These are phyloP conservation scores for Wickerhamiella parazyma DNA, from an alignment of 805 yeast genomes.

Conservation along the genomic window DNA sequence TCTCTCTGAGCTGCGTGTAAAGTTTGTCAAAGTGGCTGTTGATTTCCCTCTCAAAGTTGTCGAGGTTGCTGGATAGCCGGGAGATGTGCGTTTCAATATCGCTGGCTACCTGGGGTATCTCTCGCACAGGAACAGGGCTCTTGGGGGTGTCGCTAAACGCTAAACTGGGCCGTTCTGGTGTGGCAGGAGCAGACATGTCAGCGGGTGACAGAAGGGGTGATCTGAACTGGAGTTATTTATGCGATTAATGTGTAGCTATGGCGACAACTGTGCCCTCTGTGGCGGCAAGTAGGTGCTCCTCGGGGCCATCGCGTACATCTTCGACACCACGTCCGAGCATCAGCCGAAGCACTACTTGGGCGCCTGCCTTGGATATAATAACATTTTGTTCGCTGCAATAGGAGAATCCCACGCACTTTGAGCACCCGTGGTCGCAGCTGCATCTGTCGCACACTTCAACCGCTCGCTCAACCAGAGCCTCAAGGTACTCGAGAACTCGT, in stretches of 20 bases:
- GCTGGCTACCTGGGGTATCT: constrained; percentile 15
- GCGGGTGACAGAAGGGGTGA: background rate
- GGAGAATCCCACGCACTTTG: constrained; percentile 73
- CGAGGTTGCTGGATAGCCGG: constrained; percentile 12
- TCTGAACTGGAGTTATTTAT: background rate
- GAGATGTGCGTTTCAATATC: constrained; percentile 14
- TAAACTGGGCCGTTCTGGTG: background rate
- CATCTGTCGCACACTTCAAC: constrained; percentile 49
- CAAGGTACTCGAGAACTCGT: constrained; percentile 68
- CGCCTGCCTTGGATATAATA: constrained; percentile 81
- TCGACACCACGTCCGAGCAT: constrained; percentile 44
- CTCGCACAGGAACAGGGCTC: constrained; percentile 8
- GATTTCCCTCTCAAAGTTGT: constrained; percentile 15
- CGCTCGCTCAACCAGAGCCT: constrained; percentile 49
- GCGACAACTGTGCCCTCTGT: constrained; percentile 13
- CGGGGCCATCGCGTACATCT: constrained; percentile 28
- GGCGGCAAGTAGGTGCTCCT: constrained; percentile 19
- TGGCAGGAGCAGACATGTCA: constrained; percentile 2
- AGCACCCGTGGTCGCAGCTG: constrained; percentile 51
- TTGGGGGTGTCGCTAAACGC: background rate
- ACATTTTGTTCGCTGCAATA: constrained; percentile 68
- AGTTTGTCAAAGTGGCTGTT: constrained; percentile 14
- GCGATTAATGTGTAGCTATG: background rate
- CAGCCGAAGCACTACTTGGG: constrained; percentile 49
- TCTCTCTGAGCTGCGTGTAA: constrained; percentile 7